phyloP scores from a whole-genome alignment of 2,329 filamentous ascomycete genomes.

The Ophiostoma sp. region DNA sequence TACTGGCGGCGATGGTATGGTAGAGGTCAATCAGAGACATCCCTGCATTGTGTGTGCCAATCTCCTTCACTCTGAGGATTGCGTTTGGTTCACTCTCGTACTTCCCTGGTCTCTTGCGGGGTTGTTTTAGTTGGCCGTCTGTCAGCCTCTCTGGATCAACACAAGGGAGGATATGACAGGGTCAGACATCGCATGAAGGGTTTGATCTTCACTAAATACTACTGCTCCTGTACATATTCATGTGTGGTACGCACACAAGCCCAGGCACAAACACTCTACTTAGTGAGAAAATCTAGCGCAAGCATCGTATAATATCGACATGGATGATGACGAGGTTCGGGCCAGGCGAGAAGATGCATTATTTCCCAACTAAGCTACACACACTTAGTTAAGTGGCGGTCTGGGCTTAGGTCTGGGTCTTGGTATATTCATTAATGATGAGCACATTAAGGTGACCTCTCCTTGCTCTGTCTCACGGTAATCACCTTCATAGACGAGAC shows the following conservation, averaged over 20 bases:
- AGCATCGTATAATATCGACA: neutral
- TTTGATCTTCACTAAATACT: neutral
- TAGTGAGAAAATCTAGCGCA: neutral
- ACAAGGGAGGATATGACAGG: neutral
- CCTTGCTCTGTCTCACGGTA: neutral
- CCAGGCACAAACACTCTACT: neutral
- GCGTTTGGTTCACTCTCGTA: neutral
- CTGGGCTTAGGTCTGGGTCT: neutral
- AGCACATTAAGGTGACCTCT: neutral
- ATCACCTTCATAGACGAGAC: neutral
- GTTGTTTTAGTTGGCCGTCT: neutral
- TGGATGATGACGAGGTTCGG: neutral
- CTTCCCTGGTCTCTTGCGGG: neutral
- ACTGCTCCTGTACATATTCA: neutral
- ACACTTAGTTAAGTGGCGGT: neutral
- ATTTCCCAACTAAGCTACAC: neutral
- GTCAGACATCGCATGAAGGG: constrained; percentile 1
- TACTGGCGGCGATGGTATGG: neutral
- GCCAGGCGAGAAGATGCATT: neutral
- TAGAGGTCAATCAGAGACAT: neutral
- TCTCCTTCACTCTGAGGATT: neutral
- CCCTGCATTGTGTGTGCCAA: neutral
- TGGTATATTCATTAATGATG: neutral
- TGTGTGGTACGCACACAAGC: neutral
- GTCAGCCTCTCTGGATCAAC: neutral